A percentile compares a stretch with the other conserved stretches of the same genome.
Conservation (phyloP, 306 rosid genomes). For the Mimosa pudica region DNA sequence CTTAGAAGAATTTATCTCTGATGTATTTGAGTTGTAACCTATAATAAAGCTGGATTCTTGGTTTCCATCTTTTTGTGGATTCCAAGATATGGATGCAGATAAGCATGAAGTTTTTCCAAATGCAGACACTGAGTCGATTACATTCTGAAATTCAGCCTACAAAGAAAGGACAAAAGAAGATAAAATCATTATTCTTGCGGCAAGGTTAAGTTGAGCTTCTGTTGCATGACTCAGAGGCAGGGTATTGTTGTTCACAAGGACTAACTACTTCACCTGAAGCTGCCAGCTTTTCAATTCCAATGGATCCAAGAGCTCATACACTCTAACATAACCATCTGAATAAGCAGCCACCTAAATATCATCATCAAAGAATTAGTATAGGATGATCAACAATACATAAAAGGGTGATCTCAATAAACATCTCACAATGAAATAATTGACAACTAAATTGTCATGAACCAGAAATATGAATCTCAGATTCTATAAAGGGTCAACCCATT, state of each 20-base stretch:
- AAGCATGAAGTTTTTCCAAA: constrained; percentile 67
- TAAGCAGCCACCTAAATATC: constrained; percentile 66
- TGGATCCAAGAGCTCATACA: constrained; percentile 76
- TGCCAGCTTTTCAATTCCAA: constrained; percentile 87
- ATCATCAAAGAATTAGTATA: neutral
- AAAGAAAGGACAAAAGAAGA: constrained; percentile 18
- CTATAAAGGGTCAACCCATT: neutral
- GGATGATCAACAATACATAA: constrained; percentile 11
- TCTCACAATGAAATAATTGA: neutral
- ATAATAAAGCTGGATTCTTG: constrained; percentile 72
- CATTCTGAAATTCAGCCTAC: constrained; percentile 96
- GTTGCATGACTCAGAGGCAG: constrained; percentile 13
- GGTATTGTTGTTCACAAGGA: constrained; percentile 14
- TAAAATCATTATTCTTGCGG: constrained; percentile 5
- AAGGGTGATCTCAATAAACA: neutral
- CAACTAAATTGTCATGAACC: constrained; percentile 4
- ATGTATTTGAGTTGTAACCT: constrained; percentile 74
- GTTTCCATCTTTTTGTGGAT: constrained; percentile 62
- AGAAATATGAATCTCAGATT: neutral
- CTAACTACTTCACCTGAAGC: constrained; percentile 69
- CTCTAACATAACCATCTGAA: constrained; percentile 73
- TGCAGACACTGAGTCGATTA: constrained; percentile 72
- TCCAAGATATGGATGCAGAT: constrained; percentile 89
- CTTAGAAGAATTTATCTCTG: constrained; percentile 86
- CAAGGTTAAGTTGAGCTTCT: constrained; percentile 13